Percentiles rank a stretch among this genome's conserved stretches.
Evolutionary conservation across 1,284 basidiomycete genomes (phyloP).

Genomic region (Cryptococcus maquisensis): DNA sequence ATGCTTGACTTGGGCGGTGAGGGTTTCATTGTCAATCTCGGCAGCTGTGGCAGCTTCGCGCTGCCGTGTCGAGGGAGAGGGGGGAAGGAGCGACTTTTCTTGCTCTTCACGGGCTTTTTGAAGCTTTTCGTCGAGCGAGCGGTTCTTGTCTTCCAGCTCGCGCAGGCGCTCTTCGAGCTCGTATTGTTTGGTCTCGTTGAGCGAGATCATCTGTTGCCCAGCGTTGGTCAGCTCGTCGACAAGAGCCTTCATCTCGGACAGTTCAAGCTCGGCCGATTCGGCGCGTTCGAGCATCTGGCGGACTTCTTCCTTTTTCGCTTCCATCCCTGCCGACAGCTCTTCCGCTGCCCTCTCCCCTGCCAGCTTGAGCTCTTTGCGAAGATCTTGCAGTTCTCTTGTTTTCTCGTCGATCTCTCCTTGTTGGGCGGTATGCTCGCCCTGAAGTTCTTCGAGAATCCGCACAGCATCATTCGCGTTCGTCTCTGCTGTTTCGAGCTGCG

Average conservation of each 20-base stretch:
- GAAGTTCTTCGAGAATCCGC: slow-evolving; percentile 31
- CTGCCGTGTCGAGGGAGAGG: slow-evolving; percentile 15
- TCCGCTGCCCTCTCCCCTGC: slow-evolving; percentile 35
- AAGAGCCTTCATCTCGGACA: slow-evolving; percentile 34
- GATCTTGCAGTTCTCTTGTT: slow-evolving; percentile 33
- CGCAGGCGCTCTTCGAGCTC: slow-evolving; percentile 69
- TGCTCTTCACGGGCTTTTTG: slow-evolving; percentile 28
- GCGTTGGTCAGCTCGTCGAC: slow-evolving; percentile 44
- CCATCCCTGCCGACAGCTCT: slow-evolving; percentile 48
- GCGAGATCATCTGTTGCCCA: slow-evolving; percentile 76
- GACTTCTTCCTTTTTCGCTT: slow-evolving; percentile 45
- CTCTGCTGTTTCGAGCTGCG: slow-evolving; percentile 32
- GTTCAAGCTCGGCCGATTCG: slow-evolving; percentile 35
- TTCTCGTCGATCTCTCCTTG: slow-evolving; percentile 27
- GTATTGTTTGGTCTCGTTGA: slow-evolving; percentile 78
- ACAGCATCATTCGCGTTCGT: slow-evolving; percentile 39
- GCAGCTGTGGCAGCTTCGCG: slow-evolving; percentile 59
- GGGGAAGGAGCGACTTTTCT: slow-evolving; percentile 11
- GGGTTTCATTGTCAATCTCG: slow-evolving; percentile 88
- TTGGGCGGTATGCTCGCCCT: slow-evolving; percentile 28
- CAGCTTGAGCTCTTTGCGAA: slow-evolving; percentile 41
- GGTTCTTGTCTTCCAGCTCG: slow-evolving; percentile 55
- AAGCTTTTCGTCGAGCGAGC: slow-evolving; percentile 31
- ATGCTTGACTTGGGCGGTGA: slow-evolving; percentile 81
- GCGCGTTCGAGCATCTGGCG: slow-evolving; percentile 37